Evolutionary conservation across 1,284 basidiomycete species (phyloP), one percentile per base, ranked within the genome.

Genomic region (Lentinus polychrous): DNA sequence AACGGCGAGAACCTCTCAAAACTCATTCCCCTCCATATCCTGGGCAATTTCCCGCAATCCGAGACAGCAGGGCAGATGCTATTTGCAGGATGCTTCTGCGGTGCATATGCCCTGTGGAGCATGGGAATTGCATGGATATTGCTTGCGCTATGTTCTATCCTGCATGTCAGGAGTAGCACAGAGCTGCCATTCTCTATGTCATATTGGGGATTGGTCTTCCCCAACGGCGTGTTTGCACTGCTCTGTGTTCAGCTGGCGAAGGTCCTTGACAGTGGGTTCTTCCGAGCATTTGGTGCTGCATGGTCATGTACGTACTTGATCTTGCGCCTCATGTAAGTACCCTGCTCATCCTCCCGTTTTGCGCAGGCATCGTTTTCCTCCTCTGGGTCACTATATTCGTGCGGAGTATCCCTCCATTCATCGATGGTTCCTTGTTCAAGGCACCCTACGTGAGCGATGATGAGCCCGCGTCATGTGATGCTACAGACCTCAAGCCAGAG

Each of bases 121-220:
- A 64, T 75, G 60, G 73, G 73, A 6, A 64, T 73, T 45, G 69
- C 69, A 42, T 76, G 74, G 74, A 62, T 73, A 43, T 43, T 63
- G 23, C 59, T 70, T 31, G 71, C 70, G 10, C 20, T 69, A 27
- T 51, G 67, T 40, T 66, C 67, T 2, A 60, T 72, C 40, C 52
- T 48, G 34, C 57, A 64, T 36, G 64, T 69, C 23, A 23, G 62
- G 18, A 47, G 58, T 10, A 52, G 52, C 17, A 36, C 42, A 12
- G 60, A 51, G 35, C 46, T 72, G 12, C 63, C 63, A 2, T 77
- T 75, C 52, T 65, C 63, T 7, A 55, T 76, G 48, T 60, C 68
- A 1, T 75, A 71, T 53, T 77, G 74, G 74, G 74, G 73, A 10
- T 60, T 76, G 44, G 63, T 76, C 56, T 77, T 77, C 63, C 73